A percentile compares a stretch with the other conserved stretches of the same genome.
Evolutionary conservation across 371 early-diverging fungal genomes (phyloP).

Genomic region (Mucor plumbeus): DNA sequence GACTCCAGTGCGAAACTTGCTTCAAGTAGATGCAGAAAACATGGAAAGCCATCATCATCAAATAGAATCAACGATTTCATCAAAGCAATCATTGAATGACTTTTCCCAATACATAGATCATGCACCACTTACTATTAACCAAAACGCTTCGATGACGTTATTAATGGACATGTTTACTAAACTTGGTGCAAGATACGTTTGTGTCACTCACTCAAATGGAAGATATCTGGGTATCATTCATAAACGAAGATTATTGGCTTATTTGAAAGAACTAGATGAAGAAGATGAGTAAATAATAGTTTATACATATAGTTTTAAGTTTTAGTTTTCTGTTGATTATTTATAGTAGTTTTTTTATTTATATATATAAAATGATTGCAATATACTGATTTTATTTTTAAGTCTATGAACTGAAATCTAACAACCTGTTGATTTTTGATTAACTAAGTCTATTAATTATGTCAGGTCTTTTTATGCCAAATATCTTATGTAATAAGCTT

Average conservation of each 20-base stretch:
- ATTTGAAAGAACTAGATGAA: constrained; percentile 65
- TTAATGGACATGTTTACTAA: constrained; percentile 88
- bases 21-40: constrained; percentile 1
- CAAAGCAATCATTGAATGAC: constrained; percentile 44
- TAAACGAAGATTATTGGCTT: constrained; percentile 74
- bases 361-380: too few relatives aligned
- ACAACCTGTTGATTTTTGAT: too few relatives aligned
- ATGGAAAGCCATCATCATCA: background rate
- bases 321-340: too few relatives aligned
- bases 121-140: constrained; percentile 79
- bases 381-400: too few relatives aligned
- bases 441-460: too few relatives aligned
- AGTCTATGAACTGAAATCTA: too few relatives aligned
- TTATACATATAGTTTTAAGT: too few relatives aligned
- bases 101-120: constrained; percentile 80
- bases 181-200: constrained; percentile 73
- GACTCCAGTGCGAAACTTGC: constrained; percentile 17
- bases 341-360: too few relatives aligned
- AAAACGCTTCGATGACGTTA: constrained; percentile 83
- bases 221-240: constrained; percentile 75
- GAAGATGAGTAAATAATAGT: constrained; percentile 20
- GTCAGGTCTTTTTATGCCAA: too few relatives aligned
- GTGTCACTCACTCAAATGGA: constrained; percentile 62
- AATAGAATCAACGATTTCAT: background rate
- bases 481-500: too few relatives aligned